phyloP scores from a whole-genome alignment of 2,329 filamentous ascomycete species.

The Penicillium sp. region DNA sequence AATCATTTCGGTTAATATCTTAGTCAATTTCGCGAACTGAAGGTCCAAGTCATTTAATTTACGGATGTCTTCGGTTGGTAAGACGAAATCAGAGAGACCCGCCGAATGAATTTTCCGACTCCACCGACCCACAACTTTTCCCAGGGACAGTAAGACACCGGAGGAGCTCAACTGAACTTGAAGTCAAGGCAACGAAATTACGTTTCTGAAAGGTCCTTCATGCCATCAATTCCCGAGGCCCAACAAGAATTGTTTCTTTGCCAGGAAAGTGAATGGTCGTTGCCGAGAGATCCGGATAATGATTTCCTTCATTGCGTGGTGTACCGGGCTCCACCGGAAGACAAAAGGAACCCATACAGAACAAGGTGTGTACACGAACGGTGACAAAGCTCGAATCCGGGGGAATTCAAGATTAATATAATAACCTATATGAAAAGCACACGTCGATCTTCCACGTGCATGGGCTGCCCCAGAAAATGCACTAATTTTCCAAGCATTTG shows the following conservation, averaged over 20 bases:
- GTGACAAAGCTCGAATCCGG: neutral
- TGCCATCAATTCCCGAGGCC: too few species aligned
- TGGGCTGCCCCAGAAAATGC: slow-evolving; percentile 35
- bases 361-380: neutral
- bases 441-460: slow-evolving; percentile 29
- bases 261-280: neutral
- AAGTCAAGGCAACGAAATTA: neutral
- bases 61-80: neutral
- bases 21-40: neutral
- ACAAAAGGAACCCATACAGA: slow-evolving; percentile 1
- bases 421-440: slow-evolving; percentile 7
- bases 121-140: neutral
- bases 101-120: neutral
- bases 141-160: neutral
- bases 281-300: neutral
- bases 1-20: neutral
- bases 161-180: neutral
- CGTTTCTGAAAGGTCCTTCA: neutral
- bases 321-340: slow-evolving; percentile 1
- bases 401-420: neutral
- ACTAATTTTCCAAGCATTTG: slow-evolving; percentile 69
- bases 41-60: slow-evolving; percentile 1
- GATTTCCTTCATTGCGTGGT: slow-evolving; percentile 9
- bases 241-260: neutral
- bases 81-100: neutral